Percentiles rank a stretch among this genome's conserved stretches.
Evolutionary conservation across 1,139 yeast genomes (phyloP).

Genomic region (Kurtzmaniella quercitrusa): DNA sequence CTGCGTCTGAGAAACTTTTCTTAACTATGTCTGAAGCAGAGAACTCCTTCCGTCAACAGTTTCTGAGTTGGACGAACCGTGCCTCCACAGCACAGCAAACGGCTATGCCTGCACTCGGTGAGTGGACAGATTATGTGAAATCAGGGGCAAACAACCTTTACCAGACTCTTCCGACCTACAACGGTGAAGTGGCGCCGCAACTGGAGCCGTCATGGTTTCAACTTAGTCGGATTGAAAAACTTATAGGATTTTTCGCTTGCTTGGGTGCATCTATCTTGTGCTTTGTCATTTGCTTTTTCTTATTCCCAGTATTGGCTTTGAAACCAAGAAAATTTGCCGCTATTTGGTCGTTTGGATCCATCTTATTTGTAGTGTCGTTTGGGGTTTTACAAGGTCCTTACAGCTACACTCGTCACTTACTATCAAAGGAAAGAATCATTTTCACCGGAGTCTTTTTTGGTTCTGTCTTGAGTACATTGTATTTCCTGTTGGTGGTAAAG

Average conservation of each 20-base stretch:
- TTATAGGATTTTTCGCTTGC: conserved; percentile 75
- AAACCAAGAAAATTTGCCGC: conserved; percentile 89
- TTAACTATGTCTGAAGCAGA: conserved; percentile 36
- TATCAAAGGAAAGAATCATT: conserved; percentile 71
- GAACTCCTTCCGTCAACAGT: conserved; percentile 39
- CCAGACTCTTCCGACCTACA: conserved; percentile 35
- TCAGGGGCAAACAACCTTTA: conserved; percentile 41
- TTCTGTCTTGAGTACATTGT: conserved; percentile 64
- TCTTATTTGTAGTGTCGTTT: conserved; percentile 82
- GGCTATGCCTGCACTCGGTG: conserved; percentile 30
- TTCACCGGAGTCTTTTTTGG: conserved; percentile 79
- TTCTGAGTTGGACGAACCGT: conserved; percentile 37
- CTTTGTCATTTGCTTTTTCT: conserved; percentile 73
- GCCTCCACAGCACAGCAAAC: conserved; percentile 11
- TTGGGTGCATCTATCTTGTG: conserved; percentile 73
- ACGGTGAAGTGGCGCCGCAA: conserved; percentile 16
- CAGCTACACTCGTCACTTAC: conserved; percentile 68
- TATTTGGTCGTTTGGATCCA: conserved; percentile 89
- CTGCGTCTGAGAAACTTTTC: neutral
- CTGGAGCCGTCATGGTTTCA: conserved; percentile 54
- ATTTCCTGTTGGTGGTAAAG: conserved; percentile 49
- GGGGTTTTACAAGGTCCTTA: conserved; percentile 92
- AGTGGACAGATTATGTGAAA: conserved; percentile 46
- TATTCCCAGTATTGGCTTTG: conserved; percentile 85
- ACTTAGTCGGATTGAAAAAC: conserved; percentile 73